phyloP scores from a whole-genome alignment of 352 stramenopile species.

The Phytophthora nicotianae region DNA sequence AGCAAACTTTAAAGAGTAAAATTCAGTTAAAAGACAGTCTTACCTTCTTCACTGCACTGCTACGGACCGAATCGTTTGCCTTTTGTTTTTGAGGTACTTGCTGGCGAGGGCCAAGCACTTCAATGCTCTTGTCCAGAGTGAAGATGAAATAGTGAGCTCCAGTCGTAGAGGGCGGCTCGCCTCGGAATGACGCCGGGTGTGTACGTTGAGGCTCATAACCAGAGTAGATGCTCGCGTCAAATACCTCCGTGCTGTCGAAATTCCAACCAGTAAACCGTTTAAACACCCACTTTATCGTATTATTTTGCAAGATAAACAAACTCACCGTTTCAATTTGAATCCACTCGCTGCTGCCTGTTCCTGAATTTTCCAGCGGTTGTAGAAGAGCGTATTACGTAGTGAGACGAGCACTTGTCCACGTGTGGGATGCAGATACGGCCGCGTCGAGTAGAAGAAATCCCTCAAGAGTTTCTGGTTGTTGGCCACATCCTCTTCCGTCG shows the following conservation, averaged over 20 bases:
- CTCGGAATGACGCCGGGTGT: constrained; percentile 73
- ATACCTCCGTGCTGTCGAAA: constrained; percentile 53
- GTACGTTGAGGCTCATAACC: constrained; percentile 81
- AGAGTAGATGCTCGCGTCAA: constrained; percentile 70
- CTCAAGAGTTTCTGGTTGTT: constrained; percentile 84
- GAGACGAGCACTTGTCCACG: constrained; percentile 75
- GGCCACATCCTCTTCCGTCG: constrained; percentile 79
- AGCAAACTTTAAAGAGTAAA: background rate
- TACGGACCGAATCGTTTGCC: background rate
- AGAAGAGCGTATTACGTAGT: constrained; percentile 81
- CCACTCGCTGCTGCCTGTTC: constrained; percentile 67
- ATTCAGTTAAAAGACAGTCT: background rate
- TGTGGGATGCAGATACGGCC: constrained; percentile 58
- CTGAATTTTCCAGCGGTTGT: constrained; percentile 85
- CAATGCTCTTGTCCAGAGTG: constrained; percentile 39
- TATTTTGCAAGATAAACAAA: background rate
- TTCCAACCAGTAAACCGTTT: background rate
- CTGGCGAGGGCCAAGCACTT: constrained; percentile 36
- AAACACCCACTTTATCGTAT: background rate
- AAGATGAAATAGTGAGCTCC: constrained; percentile 80
- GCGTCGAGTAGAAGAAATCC: constrained; percentile 77
- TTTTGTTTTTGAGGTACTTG: background rate
- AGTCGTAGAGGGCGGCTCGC: constrained; percentile 71
- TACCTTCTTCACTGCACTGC: constrained; percentile 25
- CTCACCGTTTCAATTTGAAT: constrained; percentile 69